These are phyloP conservation scores for Amanita rubescens DNA, from an alignment of 768 basidiomycete species.

Conservation along the genomic window DNA sequence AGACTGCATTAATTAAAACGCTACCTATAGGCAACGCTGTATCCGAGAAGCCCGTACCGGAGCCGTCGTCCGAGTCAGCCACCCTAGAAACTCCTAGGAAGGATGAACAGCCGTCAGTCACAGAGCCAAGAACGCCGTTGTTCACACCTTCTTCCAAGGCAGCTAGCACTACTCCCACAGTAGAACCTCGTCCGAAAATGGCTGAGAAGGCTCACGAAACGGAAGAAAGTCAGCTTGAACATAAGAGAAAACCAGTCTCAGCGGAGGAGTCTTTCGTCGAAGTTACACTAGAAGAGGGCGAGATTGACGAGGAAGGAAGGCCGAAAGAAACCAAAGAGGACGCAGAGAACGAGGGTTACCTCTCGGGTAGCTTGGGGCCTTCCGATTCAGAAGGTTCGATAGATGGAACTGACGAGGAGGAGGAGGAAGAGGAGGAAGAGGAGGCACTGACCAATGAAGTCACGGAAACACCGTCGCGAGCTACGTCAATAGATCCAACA, in stretches of 20 bases:
- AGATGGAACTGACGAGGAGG: conserved; percentile 12
- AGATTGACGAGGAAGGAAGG: conserved; percentile 9
- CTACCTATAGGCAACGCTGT: background rate
- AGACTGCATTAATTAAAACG: background rate
- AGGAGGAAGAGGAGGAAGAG: conserved; percentile 9
- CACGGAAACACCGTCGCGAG: conserved; percentile 18
- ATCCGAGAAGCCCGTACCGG: background rate
- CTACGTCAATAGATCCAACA: conserved; percentile 24
- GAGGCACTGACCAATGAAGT: background rate
- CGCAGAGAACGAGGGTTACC: conserved; percentile 11
- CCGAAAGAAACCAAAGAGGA: conserved; percentile 8
- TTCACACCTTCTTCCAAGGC: background rate
- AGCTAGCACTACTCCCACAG: conserved; percentile 1
- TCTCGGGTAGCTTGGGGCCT: conserved; percentile 9
- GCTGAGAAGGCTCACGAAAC: conserved; percentile 1
- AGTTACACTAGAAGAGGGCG: conserved; percentile 18
- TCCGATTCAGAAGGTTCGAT: conserved; percentile 7
- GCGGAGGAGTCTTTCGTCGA: conserved; percentile 19
- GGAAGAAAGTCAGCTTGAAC: background rate
- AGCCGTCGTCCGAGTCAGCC: background rate
- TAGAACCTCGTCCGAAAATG: conserved; percentile 11
- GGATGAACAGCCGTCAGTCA: conserved; percentile 2
- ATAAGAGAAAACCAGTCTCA: conserved; percentile 12
- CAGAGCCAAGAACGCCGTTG: background rate
- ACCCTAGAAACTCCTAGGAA: background rate